Percentiles rank a stretch among this genome's conserved stretches.
phyloP scores from a whole-genome alignment of 169 alveolate species.

The Amoebophrya sp. region DNA sequence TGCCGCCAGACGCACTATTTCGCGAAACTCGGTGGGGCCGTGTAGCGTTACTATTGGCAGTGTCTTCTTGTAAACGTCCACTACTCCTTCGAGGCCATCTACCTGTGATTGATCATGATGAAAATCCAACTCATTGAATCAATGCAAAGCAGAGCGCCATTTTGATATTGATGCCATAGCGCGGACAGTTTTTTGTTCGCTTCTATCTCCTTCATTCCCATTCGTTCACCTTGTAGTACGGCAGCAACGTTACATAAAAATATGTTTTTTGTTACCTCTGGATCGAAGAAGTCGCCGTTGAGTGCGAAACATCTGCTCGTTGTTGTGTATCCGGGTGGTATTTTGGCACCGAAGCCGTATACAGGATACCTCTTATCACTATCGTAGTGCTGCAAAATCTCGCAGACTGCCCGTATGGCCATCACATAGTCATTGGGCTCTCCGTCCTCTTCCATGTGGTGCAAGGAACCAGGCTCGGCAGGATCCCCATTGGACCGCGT shows the following conservation, averaged over 20 bases:
- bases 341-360: conserved; percentile 63
- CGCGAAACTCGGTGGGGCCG: conserved; percentile 34
- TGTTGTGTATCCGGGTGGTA: conserved; percentile 32
- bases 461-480: conserved; percentile 54
- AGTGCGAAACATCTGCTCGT: conserved; percentile 29
- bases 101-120: background rate
- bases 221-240: too few relatives aligned
- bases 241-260: too few relatives aligned
- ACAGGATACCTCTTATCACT: conserved; percentile 63
- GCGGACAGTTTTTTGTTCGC: too few relatives aligned
- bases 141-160: too few relatives aligned
- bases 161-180: too few relatives aligned
- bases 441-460: conserved; percentile 41
- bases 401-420: conserved; percentile 58
- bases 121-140: too few relatives aligned
- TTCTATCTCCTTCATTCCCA: too few relatives aligned
- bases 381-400: conserved; percentile 61
- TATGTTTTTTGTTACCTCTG: background rate
- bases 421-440: conserved; percentile 48
- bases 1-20: conserved; percentile 26
- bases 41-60: conserved; percentile 24
- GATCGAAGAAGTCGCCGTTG: conserved; percentile 3
- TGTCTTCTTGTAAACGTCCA: conserved; percentile 21
- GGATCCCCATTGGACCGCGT: conserved; percentile 67
- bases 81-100: conserved; percentile 28